Evolutionary conservation across 768 basidiomycete genomes (phyloP).

Genomic region (Ramaria sp.): DNA sequence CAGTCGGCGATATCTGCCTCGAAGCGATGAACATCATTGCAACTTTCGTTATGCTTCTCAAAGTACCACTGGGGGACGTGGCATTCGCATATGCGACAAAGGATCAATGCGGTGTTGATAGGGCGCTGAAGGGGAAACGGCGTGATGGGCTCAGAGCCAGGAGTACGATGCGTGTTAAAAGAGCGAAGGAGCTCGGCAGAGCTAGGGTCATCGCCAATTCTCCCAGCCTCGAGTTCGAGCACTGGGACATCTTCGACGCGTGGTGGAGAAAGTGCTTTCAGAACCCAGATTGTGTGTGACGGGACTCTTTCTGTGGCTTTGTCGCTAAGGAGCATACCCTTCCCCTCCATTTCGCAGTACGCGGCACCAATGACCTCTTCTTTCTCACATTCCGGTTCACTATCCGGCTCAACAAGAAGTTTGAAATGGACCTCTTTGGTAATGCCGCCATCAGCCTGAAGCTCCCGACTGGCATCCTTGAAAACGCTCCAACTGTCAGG

Average conservation of each 20-base stretch:
- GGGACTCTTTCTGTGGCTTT: slow-evolving; percentile 68
- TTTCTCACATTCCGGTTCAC: slow-evolving; percentile 34
- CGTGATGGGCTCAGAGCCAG: slow-evolving; percentile 38
- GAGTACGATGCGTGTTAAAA: slow-evolving; percentile 1
- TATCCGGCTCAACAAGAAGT: slow-evolving; percentile 60
- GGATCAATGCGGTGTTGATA: slow-evolving; percentile 72
- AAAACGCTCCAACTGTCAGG: slow-evolving; percentile 77
- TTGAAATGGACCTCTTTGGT: slow-evolving; percentile 90
- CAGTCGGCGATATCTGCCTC: slow-evolving; percentile 91
- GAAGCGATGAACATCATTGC: slow-evolving; percentile 88
- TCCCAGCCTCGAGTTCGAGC: slow-evolving; percentile 44
- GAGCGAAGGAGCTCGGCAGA: slow-evolving; percentile 14
- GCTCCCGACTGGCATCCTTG: slow-evolving; percentile 71
- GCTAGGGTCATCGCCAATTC: slow-evolving; percentile 28
- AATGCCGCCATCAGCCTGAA: slow-evolving; percentile 86
- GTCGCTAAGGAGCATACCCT: slow-evolving; percentile 98
- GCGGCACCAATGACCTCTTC: slow-evolving; percentile 28
- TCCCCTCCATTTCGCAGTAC: slow-evolving; percentile 89
- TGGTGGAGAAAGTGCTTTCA: slow-evolving; percentile 72
- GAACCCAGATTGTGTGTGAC: slow-evolving; percentile 98
- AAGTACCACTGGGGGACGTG: slow-evolving; percentile 99
- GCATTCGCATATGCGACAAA: slow-evolving; percentile 97
- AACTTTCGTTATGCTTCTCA: slow-evolving; percentile 99
- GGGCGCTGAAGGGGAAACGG: slow-evolving; percentile 70
- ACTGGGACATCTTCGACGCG: slow-evolving; percentile 44